Percentiles rank a stretch among this genome's conserved stretches.
These are phyloP conservation scores for Casuarina equisetifolia DNA, from an alignment of 306 rosid species.

Conservation along the genomic window DNA sequence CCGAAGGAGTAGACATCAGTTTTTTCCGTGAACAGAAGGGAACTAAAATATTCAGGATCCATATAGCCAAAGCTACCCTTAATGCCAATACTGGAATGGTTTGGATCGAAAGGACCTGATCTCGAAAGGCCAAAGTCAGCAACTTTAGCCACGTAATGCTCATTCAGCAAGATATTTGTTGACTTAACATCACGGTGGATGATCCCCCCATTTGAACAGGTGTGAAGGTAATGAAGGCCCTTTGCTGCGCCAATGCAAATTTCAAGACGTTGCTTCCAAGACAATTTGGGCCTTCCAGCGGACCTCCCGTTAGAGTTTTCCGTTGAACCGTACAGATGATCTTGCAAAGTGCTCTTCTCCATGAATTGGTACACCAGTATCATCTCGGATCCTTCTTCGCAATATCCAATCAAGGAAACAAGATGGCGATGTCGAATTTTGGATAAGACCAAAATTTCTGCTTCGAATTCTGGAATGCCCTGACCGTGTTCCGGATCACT, in stretches of 20 bases:
- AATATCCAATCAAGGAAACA: slow-evolving; percentile 53
- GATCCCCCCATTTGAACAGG: slow-evolving; percentile 50
- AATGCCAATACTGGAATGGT: slow-evolving; percentile 38
- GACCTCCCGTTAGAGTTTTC: neutral
- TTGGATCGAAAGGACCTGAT: slow-evolving; percentile 43
- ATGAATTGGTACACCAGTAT: slow-evolving; percentile 54
- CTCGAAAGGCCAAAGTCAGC: slow-evolving; percentile 63
- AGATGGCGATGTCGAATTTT: slow-evolving; percentile 57
- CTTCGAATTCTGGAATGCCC: slow-evolving; percentile 47
- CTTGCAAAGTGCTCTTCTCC: slow-evolving; percentile 53
- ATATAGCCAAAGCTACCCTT: slow-evolving; percentile 61
- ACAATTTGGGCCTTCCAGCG: slow-evolving; percentile 22
- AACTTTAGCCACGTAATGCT: slow-evolving; percentile 53
- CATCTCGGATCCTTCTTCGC: slow-evolving; percentile 53
- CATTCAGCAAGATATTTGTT: slow-evolving; percentile 51
- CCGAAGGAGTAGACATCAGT: slow-evolving; percentile 62
- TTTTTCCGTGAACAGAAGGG: slow-evolving; percentile 49
- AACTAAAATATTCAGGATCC: slow-evolving; percentile 53
- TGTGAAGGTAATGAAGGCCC: slow-evolving; percentile 60
- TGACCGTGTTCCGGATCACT: slow-evolving; percentile 52
- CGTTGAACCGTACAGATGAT: slow-evolving; percentile 34
- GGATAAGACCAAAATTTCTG: slow-evolving; percentile 56
- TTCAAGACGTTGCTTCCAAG: slow-evolving; percentile 55
- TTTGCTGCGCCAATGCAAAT: slow-evolving; percentile 57
- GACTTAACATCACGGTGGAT: slow-evolving; percentile 60